These are phyloP conservation scores for Fusarium brachygibbosum DNA, from an alignment of 2,329 filamentous ascomycete genomes.

Conservation along the genomic window DNA sequence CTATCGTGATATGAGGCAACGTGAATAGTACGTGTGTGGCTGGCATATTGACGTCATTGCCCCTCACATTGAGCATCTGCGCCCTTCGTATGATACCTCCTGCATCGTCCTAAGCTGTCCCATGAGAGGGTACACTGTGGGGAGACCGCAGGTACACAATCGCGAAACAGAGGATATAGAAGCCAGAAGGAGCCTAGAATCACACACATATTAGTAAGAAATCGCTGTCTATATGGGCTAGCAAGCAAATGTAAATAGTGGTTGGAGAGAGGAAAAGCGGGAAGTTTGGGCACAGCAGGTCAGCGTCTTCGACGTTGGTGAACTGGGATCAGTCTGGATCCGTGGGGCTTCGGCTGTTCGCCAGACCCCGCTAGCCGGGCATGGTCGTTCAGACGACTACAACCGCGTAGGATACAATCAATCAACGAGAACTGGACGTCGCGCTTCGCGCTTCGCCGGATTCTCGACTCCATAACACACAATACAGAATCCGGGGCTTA, in stretches of 20 bases:
- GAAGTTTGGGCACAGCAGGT: neutral
- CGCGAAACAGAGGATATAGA: neutral
- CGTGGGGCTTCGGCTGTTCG: neutral
- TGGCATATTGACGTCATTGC: neutral
- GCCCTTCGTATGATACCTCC: neutral
- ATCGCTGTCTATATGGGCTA: neutral
- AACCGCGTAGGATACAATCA: neutral
- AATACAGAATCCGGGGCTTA: neutral
- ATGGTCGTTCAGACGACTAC: neutral
- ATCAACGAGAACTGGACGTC: neutral
- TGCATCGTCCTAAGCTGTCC: neutral
- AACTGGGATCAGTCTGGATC: neutral
- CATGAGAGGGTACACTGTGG: neutral
- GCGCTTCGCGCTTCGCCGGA: neutral
- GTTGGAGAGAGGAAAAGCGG: neutral
- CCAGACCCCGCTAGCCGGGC: neutral
- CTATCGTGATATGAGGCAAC: neutral
- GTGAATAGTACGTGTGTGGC: neutral
- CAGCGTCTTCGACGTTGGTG: neutral
- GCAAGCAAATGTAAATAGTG: neutral
- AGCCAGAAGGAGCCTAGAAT: neutral
- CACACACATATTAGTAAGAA: neutral
- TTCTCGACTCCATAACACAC: neutral
- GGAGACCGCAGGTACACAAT: neutral
- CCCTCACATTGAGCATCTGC: neutral